Percentiles rank a stretch among this genome's conserved stretches.
phyloP scores from a whole-genome alignment of 1,139 yeast genomes.

The Yueomyces sp. region DNA sequence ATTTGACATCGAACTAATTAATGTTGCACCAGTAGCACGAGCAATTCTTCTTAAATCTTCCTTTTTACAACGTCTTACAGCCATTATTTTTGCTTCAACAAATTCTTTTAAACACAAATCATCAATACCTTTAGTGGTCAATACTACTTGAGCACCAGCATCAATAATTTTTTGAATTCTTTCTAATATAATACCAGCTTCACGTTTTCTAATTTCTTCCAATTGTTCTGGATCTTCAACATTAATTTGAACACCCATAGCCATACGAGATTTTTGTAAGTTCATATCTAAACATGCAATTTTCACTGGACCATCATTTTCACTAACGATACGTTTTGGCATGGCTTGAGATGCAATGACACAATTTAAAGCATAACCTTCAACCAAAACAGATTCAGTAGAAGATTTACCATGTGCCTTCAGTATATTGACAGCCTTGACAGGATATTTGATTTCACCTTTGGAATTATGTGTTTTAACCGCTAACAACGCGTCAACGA shows the following conservation, averaged over 20 bases:
- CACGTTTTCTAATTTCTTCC: slow-evolving; percentile 91
- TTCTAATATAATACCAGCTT: slow-evolving; percentile 81
- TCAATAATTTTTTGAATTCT: slow-evolving; percentile 75
- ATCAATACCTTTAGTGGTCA: slow-evolving; percentile 97
- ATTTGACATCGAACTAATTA: slow-evolving; percentile 77
- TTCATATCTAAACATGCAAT: slow-evolving; percentile 92
- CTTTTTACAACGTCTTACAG: slow-evolving; percentile 93
- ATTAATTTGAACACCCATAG: slow-evolving; percentile 95
- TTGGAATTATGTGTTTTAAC: slow-evolving; percentile 83
- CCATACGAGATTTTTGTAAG: slow-evolving; percentile 93
- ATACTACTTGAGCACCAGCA: slow-evolving; percentile 92
- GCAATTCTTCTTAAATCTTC: slow-evolving; percentile 96
- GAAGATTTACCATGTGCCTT: slow-evolving; percentile 96
- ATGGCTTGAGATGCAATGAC: slow-evolving; percentile 97
- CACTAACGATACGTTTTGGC: slow-evolving; percentile 61
- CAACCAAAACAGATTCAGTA: slow-evolving; percentile 69
- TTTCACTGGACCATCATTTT: slow-evolving; percentile 27
- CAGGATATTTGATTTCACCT: slow-evolving; percentile 89
- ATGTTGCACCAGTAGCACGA: slow-evolving; percentile 93
- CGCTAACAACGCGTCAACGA: slow-evolving; percentile 90
- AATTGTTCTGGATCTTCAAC: slow-evolving; percentile 96
- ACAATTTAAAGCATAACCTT: slow-evolving; percentile 95
- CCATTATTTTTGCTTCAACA: slow-evolving; percentile 94
- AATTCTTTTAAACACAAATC: slow-evolving; percentile 91
- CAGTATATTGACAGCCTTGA: slow-evolving; percentile 89